Percentiles rank a stretch among this genome's conserved stretches.
Conservation (phyloP, 768 basidiomycete species). For the Russula lepida region DNA sequence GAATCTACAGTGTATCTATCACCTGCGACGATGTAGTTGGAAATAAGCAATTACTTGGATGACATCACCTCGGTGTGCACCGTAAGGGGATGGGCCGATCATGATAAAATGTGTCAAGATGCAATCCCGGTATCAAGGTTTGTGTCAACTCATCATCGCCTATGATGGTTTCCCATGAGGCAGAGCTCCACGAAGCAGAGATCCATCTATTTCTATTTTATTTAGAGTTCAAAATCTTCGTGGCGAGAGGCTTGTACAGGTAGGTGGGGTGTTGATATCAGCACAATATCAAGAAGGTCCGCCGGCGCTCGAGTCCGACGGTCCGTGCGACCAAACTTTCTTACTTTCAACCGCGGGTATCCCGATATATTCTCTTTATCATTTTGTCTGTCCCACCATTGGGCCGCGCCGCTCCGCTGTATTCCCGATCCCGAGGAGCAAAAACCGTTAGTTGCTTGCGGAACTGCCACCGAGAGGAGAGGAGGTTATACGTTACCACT, state of each 20-base stretch:
- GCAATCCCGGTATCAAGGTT: conserved; percentile 5
- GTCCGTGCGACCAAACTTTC: not conserved
- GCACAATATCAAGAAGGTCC: not conserved
- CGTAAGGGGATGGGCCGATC: not conserved
- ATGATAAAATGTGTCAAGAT: not conserved
- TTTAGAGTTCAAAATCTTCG: conserved; percentile 4
- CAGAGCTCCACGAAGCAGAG: conserved; percentile 1
- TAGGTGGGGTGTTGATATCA: not conserved
- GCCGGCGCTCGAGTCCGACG: too few relatives aligned
- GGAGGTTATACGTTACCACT: not conserved
- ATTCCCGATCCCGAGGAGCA: conserved; percentile 16
- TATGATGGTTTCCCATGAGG: not conserved
- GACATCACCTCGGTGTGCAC: not conserved
- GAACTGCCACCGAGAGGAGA: not conserved
- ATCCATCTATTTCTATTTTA: not conserved
- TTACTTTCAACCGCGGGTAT: not conserved
- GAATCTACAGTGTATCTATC: not conserved
- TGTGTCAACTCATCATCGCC: not conserved
- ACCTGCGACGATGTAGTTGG: too few relatives aligned
- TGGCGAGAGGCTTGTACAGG: conserved; percentile 3
- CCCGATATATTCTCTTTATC: not conserved
- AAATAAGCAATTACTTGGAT: too few relatives aligned
- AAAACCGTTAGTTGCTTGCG: not conserved
- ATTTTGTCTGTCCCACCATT: not conserved
- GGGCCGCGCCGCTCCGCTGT: not conserved